phyloP scores from a whole-genome alignment of 2,329 filamentous ascomycete genomes.

The Gaeumannomyces sp. region DNA sequence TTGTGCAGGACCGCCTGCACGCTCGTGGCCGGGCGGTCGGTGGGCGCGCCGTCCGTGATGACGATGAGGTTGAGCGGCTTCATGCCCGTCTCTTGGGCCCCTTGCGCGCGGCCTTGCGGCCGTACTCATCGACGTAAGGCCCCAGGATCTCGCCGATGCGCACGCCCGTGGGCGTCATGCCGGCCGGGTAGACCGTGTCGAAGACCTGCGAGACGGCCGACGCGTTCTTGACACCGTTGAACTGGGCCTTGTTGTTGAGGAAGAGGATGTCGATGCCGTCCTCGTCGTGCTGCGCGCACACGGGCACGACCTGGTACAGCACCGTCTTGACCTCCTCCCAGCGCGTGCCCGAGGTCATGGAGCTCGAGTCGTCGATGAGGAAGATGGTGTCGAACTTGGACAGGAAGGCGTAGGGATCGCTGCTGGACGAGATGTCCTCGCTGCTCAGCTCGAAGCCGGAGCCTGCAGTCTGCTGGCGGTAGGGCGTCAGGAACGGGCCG shows the following conservation, averaged over 20 bases:
- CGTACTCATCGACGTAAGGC: constrained; percentile 60
- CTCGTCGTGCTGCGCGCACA: constrained; percentile 71
- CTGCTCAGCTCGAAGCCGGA: constrained; percentile 10
- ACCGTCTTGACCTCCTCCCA: constrained; percentile 72
- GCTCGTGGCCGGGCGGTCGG: constrained; percentile 61
- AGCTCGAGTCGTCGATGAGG: constrained; percentile 85
- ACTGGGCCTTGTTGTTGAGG: constrained; percentile 65
- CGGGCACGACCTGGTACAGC: constrained; percentile 68
- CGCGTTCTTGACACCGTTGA: constrained; percentile 56
- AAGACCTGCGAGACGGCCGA: constrained; percentile 64
- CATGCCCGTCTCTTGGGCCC: constrained; percentile 33
- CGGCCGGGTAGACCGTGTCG: constrained; percentile 53
- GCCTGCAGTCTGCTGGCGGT: neutral
- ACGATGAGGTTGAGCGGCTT: constrained; percentile 89
- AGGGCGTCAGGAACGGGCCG: constrained; percentile 8
- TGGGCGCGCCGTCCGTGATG: constrained; percentile 81
- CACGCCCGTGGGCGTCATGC: constrained; percentile 68
- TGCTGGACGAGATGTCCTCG: constrained; percentile 33
- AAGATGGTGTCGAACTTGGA: constrained; percentile 79
- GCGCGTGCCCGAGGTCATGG: constrained; percentile 63
- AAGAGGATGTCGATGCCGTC: constrained; percentile 93
- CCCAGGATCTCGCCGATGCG: constrained; percentile 65
- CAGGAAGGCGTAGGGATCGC: constrained; percentile 73
- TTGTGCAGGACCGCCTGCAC: constrained; percentile 62
- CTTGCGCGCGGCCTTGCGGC: constrained; percentile 24